Evolutionary conservation across 2,329 filamentous ascomycete genomes (phyloP).

Genomic region (Septoria petroselini): DNA sequence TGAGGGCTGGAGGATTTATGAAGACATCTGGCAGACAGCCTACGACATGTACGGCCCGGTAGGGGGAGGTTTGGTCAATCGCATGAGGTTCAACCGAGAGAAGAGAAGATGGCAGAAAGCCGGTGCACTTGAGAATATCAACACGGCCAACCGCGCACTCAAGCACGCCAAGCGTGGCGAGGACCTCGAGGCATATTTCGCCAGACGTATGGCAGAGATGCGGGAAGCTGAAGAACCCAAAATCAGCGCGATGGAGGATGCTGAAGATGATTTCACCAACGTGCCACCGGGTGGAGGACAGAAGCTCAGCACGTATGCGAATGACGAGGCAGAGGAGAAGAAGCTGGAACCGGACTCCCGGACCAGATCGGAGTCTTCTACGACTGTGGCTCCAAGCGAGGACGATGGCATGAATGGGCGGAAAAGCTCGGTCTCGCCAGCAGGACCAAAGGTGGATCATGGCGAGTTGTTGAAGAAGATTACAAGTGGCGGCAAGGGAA

Average conservation of each 20-base stretch:
- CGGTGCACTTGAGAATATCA: slow-evolving; percentile 37
- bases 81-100: slow-evolving; percentile 27
- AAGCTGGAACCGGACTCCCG: slow-evolving; percentile 1
- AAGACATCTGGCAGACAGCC: slow-evolving; percentile 35
- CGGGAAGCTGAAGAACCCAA: slow-evolving; percentile 5
- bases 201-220: slow-evolving; percentile 5
- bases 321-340: slow-evolving; percentile 4
- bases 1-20: slow-evolving; percentile 36
- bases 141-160: slow-evolving; percentile 33
- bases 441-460: background rate
- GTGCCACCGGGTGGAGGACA: slow-evolving; percentile 10
- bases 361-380: slow-evolving; percentile 1
- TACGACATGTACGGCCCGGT: slow-evolving; percentile 24
- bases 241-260: background rate
- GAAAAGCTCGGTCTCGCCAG: background rate
- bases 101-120: slow-evolving; percentile 34
- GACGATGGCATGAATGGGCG: slow-evolving; percentile 2
- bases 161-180: slow-evolving; percentile 29
- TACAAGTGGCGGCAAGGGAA: background rate
- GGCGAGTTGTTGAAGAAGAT: slow-evolving; percentile 8
- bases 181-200: slow-evolving; percentile 33
- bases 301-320: slow-evolving; percentile 1
- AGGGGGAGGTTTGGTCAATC: slow-evolving; percentile 26
- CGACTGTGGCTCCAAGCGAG: slow-evolving; percentile 1
- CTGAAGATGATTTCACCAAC: background rate